Evolutionary conservation across 2,329 filamentous ascomycete species (phyloP), one percentile per base, ranked within the genome.

Genomic region (Pseudogymnoascus sp.): DNA sequence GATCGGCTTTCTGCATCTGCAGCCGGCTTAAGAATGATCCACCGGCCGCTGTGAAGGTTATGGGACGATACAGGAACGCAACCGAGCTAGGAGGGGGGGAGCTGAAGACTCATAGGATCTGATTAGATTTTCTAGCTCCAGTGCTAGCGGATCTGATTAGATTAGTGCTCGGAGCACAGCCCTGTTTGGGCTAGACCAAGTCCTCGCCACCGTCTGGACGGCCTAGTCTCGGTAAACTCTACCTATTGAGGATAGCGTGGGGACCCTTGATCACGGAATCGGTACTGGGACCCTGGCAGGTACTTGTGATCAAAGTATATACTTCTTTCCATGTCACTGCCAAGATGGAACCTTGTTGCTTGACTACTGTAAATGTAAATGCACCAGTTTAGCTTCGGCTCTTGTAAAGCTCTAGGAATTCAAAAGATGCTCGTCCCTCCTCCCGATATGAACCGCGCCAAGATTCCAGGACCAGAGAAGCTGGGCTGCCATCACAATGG

Each of bases 401-500:
- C 31, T 17, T 60, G 23, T 17, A 23, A 60, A 60, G 23, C 19
- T 38, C 33, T 29, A 38, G 11, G 33, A 38, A 60, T 60, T 60
- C 17, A 60, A 60, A 40, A 60, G 37, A 60, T 40, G 59, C 59
- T 38, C 59, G 33, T 60, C 33, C 59, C 37, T 40, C 59, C 59
- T 40, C 59, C 59, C 7, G 23, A 33, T 37, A 37, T 40, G 19
- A 60, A 60, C 59, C 23, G 31, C 4, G 59, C 59, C 59, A 60
- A 61, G 53, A 64, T 66, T 42, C 26, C 21, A 66, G 38, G 13
- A 37, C 26, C 38, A 26, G 21, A 26, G 29, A 59, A 61, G 31
- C 37, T 60, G 42, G 62, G 19, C 31, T 59, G n/a, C n/a, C n/a
- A 46, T 26, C 29, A 64, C 23, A 38, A 66, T 66, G 65, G 62